Evolutionary conservation across 108 stramenopile genomes (phyloP).

Genomic region (Nitzschia sp.): DNA sequence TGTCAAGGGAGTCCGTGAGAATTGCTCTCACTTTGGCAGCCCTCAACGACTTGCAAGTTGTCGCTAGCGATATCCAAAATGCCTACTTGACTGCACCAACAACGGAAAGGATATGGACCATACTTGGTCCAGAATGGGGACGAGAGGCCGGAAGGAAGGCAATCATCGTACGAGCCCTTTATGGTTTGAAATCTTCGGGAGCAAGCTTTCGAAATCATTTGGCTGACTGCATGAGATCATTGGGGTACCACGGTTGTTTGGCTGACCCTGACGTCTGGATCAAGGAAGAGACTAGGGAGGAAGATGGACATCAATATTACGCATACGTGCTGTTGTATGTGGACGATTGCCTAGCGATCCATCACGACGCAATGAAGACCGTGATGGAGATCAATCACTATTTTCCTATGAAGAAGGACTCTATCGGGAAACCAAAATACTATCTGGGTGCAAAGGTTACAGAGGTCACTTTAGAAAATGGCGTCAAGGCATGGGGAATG

Average conservation of each 20-base stretch:
- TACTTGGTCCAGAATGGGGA: constrained; percentile 52
- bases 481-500: constrained; percentile 41
- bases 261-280: constrained; percentile 49
- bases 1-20: too few species aligned
- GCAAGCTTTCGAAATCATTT: too few species aligned
- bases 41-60: too few species aligned
- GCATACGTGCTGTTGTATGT: constrained; percentile 42
- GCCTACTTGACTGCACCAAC: too few species aligned
- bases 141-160: constrained; percentile 40
- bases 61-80: too few species aligned
- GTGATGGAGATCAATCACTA: constrained; percentile 40
- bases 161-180: constrained; percentile 46
- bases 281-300: constrained; percentile 3
- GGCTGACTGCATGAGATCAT: constrained; percentile 38
- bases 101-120: too few species aligned
- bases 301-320: too few species aligned
- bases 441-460: constrained; percentile 46
- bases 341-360: constrained; percentile 34
- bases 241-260: constrained; percentile 39
- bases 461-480: constrained; percentile 36
- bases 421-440: constrained; percentile 37
- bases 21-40: too few species aligned
- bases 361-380: constrained; percentile 1
- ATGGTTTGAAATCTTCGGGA: constrained; percentile 46
- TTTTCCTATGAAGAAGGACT: constrained; percentile 39